Evolutionary conservation across 129 eudicot species (phyloP).

Genomic region (Cynara cardunculus): DNA sequence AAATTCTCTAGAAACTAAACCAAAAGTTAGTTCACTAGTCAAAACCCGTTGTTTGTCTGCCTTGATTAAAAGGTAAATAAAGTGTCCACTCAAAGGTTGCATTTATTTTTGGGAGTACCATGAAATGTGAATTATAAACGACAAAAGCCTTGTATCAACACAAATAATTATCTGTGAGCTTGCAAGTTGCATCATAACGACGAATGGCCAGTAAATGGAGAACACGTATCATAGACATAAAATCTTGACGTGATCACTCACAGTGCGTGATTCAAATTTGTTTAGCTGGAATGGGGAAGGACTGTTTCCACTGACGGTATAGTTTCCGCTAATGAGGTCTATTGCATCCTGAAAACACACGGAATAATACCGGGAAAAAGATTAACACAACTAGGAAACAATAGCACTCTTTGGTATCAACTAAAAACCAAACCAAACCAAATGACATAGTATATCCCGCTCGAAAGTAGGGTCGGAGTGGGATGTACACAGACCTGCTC

Average conservation of each 20-base stretch:
- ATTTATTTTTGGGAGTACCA: not conserved
- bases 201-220: not conserved
- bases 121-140: not conserved
- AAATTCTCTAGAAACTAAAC: not conserved
- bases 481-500: not conserved
- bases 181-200: not conserved
- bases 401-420: not conserved
- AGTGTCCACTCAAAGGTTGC: not conserved
- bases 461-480: not conserved
- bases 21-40: not conserved
- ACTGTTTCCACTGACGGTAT: constrained; percentile 51
- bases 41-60: too few species aligned
- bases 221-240: not conserved
- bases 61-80: not conserved
- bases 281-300: constrained; percentile 66
- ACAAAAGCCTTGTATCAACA: not conserved
- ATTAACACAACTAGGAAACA: not conserved
- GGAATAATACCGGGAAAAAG: constrained; percentile 8
- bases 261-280: constrained; percentile 64
- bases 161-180: not conserved
- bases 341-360: constrained; percentile 72
- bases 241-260: constrained; percentile 35
- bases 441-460: not conserved
- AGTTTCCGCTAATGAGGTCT: constrained; percentile 88
- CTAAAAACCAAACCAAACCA: not conserved